Evolutionary conservation across 1,284 basidiomycete species (phyloP), one percentile per base, ranked within the genome.

Genomic region (Leccinum griseonigrum): DNA sequence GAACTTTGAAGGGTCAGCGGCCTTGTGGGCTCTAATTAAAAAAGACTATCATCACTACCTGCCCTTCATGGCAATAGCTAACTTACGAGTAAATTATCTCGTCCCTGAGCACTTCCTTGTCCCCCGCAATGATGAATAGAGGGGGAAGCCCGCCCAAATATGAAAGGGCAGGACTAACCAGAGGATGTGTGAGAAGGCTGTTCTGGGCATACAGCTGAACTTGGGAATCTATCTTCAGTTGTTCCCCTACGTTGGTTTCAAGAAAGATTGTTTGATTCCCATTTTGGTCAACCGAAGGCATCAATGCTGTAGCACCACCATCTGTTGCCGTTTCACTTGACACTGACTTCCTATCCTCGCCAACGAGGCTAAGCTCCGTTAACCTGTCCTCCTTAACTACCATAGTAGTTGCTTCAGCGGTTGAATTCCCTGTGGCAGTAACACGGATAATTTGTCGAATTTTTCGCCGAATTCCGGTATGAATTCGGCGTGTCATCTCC

Each of bases 141-240:
- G 97, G 96, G 1, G 94, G 94, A 0, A 99, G 76, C 1, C 96
- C 96, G 8, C 97, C 97, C 8, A 98, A 82, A 70, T 95, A 96
- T 0, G 91, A 88, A 69, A 92, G 68, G 34, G 83, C 86, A 0
- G 95, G 91, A 62, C 93, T 97, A 54, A 97, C 86, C 61, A 95
- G 85, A 2, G 97, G 96, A 75, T 97, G 94, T 16, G 75, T 80
- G 4, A 98, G 73, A 69, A 97, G 83, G 61, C 83, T 87, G 71
- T 99, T 98, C 56, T 88, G 90, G 1, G 93, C 83, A 71, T 98
- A 98, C 56, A 97, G 78, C 64, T 98, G 96, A 16, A 98, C 82
- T 75, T 98, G 96, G 54, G 83, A 77, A 34, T 83, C 77, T 60
- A 92, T 80, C 59, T 76, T 79, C 52, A 90, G 67, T 9, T 66